A percentile compares a stretch with the other conserved stretches of the same genome.
Evolutionary conservation across 176 grass and related monocot genomes (phyloP).

Genomic region (Pontederia crassipes): DNA sequence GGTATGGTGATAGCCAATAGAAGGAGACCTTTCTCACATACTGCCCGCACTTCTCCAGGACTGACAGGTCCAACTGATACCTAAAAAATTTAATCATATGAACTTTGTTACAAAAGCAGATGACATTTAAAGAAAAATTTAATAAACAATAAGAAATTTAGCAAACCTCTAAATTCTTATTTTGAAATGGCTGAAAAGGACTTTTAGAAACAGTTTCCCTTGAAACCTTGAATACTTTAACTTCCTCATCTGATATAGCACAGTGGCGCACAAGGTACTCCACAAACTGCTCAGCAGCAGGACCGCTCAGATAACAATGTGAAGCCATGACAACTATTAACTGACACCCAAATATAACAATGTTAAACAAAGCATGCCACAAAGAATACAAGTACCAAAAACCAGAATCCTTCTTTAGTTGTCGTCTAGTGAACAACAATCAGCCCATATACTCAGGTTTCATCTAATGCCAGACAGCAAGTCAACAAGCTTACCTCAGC

Average conservation of each 20-base stretch:
- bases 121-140: background rate
- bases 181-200: constrained; percentile 45
- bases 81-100: constrained; percentile 20
- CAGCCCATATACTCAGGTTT: too few species aligned
- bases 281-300: constrained; percentile 63
- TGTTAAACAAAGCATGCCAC: background rate
- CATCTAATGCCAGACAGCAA: background rate
- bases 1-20: constrained; percentile 94
- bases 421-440: constrained; percentile 1
- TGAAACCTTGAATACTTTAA: constrained; percentile 33
- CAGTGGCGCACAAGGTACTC: constrained; percentile 80
- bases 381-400: constrained; percentile 15
- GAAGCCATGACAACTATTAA: constrained; percentile 99
- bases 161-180: constrained; percentile 76
- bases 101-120: constrained; percentile 11
- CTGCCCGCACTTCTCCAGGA: constrained; percentile 67
- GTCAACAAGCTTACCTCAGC: constrained; percentile 41
- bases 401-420: constrained; percentile 7
- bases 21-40: constrained; percentile 95
- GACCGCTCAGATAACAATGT: constrained; percentile 81
- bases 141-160: constrained; percentile 13
- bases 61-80: constrained; percentile 53
- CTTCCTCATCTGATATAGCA: constrained; percentile 65
- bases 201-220: constrained; percentile 40
- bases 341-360: constrained; percentile 33